Evolutionary conservation across 163 green algal species (phyloP), one percentile per base, ranked within the genome.

Genomic region (Volvox carteri): DNA sequence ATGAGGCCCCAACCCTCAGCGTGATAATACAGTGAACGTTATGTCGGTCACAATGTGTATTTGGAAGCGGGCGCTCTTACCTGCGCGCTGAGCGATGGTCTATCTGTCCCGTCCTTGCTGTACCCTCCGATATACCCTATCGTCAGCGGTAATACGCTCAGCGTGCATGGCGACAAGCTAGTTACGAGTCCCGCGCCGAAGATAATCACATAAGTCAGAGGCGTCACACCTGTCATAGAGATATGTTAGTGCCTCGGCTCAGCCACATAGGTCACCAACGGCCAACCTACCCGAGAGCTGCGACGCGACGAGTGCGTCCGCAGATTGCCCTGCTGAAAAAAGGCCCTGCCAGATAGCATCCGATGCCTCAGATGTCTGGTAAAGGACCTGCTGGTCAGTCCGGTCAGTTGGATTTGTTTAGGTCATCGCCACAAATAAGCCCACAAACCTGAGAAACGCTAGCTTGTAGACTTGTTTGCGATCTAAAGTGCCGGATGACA

Each of bases 51-150:
- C n/a, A n/a, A n/a, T n/a, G n/a, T n/a, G n/a, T n/a, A n/a, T n/a
- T n/a, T n/a, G n/a, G n/a, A n/a, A n/a, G n/a, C n/a, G n/a, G n/a
- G n/a, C n/a, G n/a, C 8, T 19, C 76, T 48, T 25, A 88, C 83
- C 68, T 88, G 83, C 28, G 67, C 14, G 2, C 48, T 14, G 1
- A 88, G 33, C 2, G 77, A 81, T 1, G 83, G 83, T 52, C 73
- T 73, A 25, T 25, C 54, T 21, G 37, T 42, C 18, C 35, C 68
- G 18, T 70, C 65, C 39, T 74, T 30, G 44, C 62, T 91, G 86
- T 98, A 98, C 14, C 96, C 96, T 0, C 96, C 97, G 42, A 99
- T 99, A 93, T 99, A 99, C n/a, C 97, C 97, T 67, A 99, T 98
- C 0, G 97, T 99, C 28, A 99, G 92, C 0, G 97, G 97, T 70